phyloP scores from a whole-genome alignment of 1,284 basidiomycete genomes.

The Xerocomus cyaneibrunnescens region DNA sequence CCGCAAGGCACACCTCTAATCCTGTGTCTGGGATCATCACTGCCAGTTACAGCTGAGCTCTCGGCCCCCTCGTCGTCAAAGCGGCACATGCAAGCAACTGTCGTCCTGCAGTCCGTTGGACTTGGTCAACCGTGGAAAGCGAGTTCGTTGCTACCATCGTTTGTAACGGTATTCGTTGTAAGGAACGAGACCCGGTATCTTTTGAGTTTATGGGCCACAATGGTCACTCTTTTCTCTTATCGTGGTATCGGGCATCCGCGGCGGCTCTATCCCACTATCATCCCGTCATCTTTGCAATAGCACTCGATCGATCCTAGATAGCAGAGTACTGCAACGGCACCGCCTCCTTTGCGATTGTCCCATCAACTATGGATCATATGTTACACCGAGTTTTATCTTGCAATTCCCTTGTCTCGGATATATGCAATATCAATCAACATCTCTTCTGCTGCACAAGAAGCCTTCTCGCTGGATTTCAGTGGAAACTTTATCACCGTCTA shows the following conservation, averaged over 20 bases:
- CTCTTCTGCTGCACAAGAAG: not conserved
- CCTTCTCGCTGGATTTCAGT: not conserved
- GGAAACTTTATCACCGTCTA: constrained; percentile 14
- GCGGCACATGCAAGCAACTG: not conserved
- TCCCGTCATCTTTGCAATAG: constrained; percentile 15
- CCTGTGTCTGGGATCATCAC: not conserved
- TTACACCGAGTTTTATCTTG: not conserved
- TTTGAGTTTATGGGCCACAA: not conserved
- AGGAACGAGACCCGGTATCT: not conserved
- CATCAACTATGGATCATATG: constrained; percentile 4
- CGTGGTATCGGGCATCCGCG: constrained; percentile 7
- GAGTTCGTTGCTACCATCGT: not conserved
- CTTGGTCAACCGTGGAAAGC: not conserved
- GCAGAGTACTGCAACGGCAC: constrained; percentile 14
- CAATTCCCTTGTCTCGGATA: not conserved
- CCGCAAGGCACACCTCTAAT: constrained; percentile 7
- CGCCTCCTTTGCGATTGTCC: constrained; percentile 11
- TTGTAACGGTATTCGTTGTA: not conserved
- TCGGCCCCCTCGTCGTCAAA: not conserved
- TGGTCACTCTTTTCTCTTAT: not conserved
- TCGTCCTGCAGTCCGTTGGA: not conserved
- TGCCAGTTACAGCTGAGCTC: not conserved
- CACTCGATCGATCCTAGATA: constrained; percentile 2
- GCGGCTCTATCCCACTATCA: constrained; percentile 3
- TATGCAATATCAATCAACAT: not conserved